Base-by-base conservation (phyloP, 768 basidiomycete genomes). In the Arthromyces matolae region DNA sequence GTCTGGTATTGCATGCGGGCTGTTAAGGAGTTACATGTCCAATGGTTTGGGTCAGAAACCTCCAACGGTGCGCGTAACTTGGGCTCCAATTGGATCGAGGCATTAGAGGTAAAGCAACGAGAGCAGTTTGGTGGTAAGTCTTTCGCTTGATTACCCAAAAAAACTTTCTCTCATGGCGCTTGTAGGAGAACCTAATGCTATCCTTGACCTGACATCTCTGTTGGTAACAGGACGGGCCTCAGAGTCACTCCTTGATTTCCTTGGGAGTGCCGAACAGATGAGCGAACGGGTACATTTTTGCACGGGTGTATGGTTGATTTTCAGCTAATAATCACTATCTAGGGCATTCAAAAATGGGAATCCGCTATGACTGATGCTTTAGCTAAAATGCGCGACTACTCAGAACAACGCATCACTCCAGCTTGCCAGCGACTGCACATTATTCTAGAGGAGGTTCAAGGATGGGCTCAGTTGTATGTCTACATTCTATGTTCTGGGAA, bases 301-400 rank as follows among this genome's bases (percentile, higher is more conserved):
- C n/a, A n/a, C n/a, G n/a, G n/a, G n/a, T n/a, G n/a, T n/a, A n/a
- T n/a, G n/a, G n/a, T 69, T 41, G 8, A 39, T 40, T 23, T 57
- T n/a, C 58, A 66, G 47, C 67, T 48, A 33, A 35, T 52, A 47
- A 18, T 5, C 22, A 29, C 27, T 60, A n/a, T 51, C 41, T 53
- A 92, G 89, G 81, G 82, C 38, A 73, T 92, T 47, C 82, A 84
- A 60, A 89, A 89, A 62, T 93, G 89, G 89, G 89, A 92, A 61
- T 71, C 79, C 1, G 81, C 80, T 4, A 77, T 90, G 55, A 71
- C 73, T 8, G 86, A 90, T 51, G 79, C 86, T 13, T 64, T 93
- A 42, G 70, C 75, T 25, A 87, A 81, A 60, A 67, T 91, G 47
- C 85, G 88, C 43, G 86, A 92, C 61, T 80, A 75, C 58, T 75